Base-by-base conservation (phyloP, 1,284 basidiomycete genomes). In the Ustilago bromivora region DNA sequence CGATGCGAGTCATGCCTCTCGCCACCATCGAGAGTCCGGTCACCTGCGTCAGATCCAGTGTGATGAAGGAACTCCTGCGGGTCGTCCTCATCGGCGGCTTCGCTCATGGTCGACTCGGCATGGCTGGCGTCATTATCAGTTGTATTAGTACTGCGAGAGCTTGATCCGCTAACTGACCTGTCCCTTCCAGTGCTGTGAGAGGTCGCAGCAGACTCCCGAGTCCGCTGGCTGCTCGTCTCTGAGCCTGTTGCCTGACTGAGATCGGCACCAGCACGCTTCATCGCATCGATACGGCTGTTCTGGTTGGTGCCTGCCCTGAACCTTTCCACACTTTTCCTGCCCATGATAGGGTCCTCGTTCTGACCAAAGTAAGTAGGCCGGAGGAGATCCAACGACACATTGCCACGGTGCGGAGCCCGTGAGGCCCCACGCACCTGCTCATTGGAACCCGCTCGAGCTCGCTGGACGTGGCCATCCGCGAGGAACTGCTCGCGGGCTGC, bases 51-150 rank as follows among this genome's bases (percentile, higher is more conserved):
- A 1, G 72, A 57, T 2, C 19, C 57, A 6, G 56, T 56, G 17
- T 69, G 66, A n/a, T 68, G 66, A 15, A 79, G 60, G 31, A 76
- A 79, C 43, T 79, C 77, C 31, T 79, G 77, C 31, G 68, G 35
- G 28, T 79, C 77, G 34, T 76, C 76, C 31, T 66, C 71, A 28
- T 65, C 65, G 13, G 54, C 55, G 11, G 61, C 54, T 34, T 67
- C 66, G 2, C 59, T 51, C 35, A 65, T 19, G 0, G 63, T 47
- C 1, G 66, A 69, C 38, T 57, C 51, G 23, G 66, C 51, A 11
- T 60, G 43, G 40, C 70, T 63, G 38, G 61, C 49, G 46, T 72
- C 70, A 17, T 62, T 66, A n/a, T 67, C 70, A 11, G 67, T 70
- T 19, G 67, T 70, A 17, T 38, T 54, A n/a, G 58, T 49, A 58